Evolutionary conservation across 2,329 filamentous ascomycete genomes (phyloP), one percentile per base, ranked within the genome.

Genomic region (Xylaria sp.): DNA sequence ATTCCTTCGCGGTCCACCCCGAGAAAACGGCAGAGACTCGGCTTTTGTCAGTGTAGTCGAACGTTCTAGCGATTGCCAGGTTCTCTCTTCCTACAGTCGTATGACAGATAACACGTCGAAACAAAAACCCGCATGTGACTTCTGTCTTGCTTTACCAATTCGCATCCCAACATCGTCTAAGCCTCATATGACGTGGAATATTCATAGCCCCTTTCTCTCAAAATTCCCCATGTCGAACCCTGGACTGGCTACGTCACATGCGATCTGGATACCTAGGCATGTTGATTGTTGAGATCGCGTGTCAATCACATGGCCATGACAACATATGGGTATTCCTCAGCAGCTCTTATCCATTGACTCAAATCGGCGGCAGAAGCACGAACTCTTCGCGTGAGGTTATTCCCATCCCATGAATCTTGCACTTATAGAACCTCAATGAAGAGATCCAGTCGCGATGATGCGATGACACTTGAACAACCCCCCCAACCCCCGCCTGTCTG

Each of bases 21-120:
- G 51, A 59, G 38, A 36, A 36, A 50, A 44, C 55, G 65, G 55
- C 61, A 44, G 27, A 65, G 61, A 47, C 56, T 60, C 61, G 65
- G 56, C 61, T 45, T 64, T 51, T 44, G 0, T 39, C 13, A 42
- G 53, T 22, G 17, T n/a, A 9, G 22, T 56, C 51, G 65, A 67
- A 67, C 20, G 51, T 65, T 67, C 61, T 58, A 13, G 49, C 39
- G 31, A 38, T 55, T 51, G 58, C 42, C 47, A 17, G 44, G 51
- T 20, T 33, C n/a, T 50, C 36, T 42, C 29, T 42, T 38, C 22
- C n/a, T 53, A 39, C n/a, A 11, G 51, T 65, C 61, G 22, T 67
- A 61, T 38, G 65, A 64, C 44, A 17, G 38, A 66, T 38, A 22
- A 53, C 7, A 29, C 44, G 47, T 60, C 38, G 42, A 38, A 31